Evolutionary conservation across 2,329 filamentous ascomycete species (phyloP).

Genomic region (Amauroascus verrucosus): DNA sequence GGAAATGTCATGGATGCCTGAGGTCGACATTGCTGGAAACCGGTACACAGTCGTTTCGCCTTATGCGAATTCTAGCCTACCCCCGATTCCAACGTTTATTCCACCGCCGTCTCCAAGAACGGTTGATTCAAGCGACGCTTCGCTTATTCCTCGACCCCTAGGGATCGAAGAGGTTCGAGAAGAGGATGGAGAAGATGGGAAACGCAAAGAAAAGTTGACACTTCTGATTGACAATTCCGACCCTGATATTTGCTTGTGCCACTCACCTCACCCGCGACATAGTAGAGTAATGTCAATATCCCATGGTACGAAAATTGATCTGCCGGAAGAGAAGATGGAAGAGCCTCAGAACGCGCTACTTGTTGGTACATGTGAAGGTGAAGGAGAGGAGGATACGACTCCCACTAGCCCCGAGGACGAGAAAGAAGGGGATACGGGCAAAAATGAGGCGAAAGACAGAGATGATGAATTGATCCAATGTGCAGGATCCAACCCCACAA

Average conservation of each 20-base stretch:
- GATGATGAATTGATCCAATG: neutral
- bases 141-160: constrained; percentile 9
- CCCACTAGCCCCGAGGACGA: neutral
- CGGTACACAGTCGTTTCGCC: neutral
- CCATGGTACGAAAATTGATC: neutral
- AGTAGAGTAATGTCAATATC: constrained; percentile 2
- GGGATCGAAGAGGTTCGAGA: neutral
- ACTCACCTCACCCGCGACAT: constrained; percentile 13
- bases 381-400: neutral
- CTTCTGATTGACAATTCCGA: neutral
- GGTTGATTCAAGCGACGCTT: constrained; percentile 6
- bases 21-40: neutral
- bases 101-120: constrained; percentile 1
- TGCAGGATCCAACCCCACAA: constrained; percentile 2
- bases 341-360: neutral
- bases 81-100: neutral
- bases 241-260: constrained; percentile 12
- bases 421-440: neutral
- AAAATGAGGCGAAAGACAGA: neutral
- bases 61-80: neutral
- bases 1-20: neutral
- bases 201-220: neutral
- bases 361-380: neutral
- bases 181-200: neutral
- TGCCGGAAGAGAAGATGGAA: neutral